Base-by-base conservation (phyloP, 2,329 filamentous ascomycete genomes). In the Exophiala bonariae region DNA sequence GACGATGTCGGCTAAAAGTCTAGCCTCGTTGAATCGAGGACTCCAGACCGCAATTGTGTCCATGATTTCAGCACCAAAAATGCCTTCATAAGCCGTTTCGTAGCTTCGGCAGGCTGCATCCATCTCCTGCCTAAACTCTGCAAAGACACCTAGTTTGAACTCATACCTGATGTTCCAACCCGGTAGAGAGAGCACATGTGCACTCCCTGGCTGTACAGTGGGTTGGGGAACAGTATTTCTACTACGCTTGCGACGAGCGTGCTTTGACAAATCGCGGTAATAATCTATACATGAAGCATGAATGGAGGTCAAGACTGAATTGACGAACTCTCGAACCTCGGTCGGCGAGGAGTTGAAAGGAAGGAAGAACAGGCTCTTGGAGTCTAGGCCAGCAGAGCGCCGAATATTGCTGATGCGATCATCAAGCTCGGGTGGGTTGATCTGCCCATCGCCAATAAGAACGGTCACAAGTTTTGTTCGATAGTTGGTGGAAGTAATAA, bases 101-200 rank as follows among this genome's bases (percentile, higher is more conserved):
- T 91, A 96, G 43, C 89, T 90, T 34, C 90, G 82, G 61, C 89
- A 77, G 1, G 93, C 90, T 17, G 82, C 83, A 62, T 96, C 92
- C 78, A 92, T 88, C 65, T 97, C 93, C 63, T 95, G 88, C 7
- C 93, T 82, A 57, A 95, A 96, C 63, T 97, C 92, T 20, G 91
- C 89, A 62, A 97, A 88, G 0, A 96, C 76, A 5, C 86, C 92
- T 14, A 91, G 78, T 65, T 99, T 99, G 72, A 95, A 90, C 62
- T 99, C 92, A 67, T 96, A 96, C 13, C 92, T 85, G 43, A 95
- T 85, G 61, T 89, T 90, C 93, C 92, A 99, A 3, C 89, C 91
- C 33, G 89, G 83, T 8, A 85, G 74, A 1, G 90, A 87, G n/a
- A 96, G 70, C 0, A 87, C 89, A 61, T 93, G 87, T 1, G 90